A percentile compares a stretch with the other conserved stretches of the same genome.
phyloP scores from a whole-genome alignment of 2,329 filamentous ascomycete species.

The Fusarium acutatum region DNA sequence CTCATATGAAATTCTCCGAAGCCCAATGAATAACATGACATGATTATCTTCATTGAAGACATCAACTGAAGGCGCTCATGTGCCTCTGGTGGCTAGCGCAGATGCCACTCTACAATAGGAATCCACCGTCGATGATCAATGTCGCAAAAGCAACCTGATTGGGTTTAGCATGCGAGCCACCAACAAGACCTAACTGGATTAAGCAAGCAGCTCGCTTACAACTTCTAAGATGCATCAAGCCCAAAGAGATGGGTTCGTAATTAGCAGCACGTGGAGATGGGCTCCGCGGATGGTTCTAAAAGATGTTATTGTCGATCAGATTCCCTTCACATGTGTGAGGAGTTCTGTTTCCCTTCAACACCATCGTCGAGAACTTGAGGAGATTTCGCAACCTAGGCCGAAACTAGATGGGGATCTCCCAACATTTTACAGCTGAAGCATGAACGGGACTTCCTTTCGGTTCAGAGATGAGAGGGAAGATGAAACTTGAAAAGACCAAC shows the following conservation, averaged over 20 bases:
- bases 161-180: slow-evolving; percentile 39
- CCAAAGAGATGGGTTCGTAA: not conserved
- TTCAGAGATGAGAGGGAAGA: not conserved
- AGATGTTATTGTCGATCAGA: not conserved
- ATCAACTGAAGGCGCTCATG: not conserved
- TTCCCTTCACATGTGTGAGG: not conserved
- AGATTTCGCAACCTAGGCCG: slow-evolving; percentile 31
- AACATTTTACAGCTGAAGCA: not conserved
- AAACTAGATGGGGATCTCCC: slow-evolving; percentile 1
- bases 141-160: slow-evolving; percentile 30
- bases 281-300: not conserved
- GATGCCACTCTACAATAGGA: not conserved
- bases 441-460: not conserved
- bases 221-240: not conserved
- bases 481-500: not conserved
- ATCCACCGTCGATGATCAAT: slow-evolving; percentile 3
- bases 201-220: not conserved
- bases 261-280: not conserved
- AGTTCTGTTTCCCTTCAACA: not conserved
- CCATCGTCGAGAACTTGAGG: not conserved
- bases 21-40: not conserved
- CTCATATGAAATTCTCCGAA: not conserved
- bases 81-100: not conserved
- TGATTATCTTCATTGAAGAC: not conserved
- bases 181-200: not conserved